Conservation (phyloP, 306 rosid genomes). For the Abrus precatorius region DNA sequence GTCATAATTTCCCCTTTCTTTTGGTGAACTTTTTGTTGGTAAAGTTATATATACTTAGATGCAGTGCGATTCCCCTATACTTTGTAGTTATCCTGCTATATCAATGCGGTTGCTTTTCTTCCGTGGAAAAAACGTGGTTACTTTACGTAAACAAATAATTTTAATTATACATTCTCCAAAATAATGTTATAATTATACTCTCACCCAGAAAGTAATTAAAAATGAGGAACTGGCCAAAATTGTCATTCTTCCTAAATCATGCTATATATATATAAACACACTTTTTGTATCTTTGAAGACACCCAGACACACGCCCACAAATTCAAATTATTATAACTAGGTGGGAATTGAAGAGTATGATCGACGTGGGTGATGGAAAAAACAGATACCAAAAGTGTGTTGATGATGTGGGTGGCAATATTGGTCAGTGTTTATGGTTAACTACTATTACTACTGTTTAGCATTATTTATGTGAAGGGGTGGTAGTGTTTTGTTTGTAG, state of each 20-base stretch:
- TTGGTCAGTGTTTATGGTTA: conserved; percentile 24
- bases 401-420: conserved; percentile 44
- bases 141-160: conserved; percentile 47
- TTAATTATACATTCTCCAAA: conserved; percentile 27
- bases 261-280: background rate
- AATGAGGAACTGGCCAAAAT: background rate
- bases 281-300: background rate
- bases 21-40: conserved; percentile 37
- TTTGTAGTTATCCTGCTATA: conserved; percentile 27
- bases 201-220: background rate
- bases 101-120: conserved; percentile 41
- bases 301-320: background rate
- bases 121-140: conserved; percentile 38
- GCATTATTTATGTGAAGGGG: conserved; percentile 7
- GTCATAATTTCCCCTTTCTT: conserved; percentile 40
- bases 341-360: background rate
- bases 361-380: background rate
- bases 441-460: background rate
- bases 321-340: background rate
- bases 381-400: conserved; percentile 40
- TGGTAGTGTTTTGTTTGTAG: conserved; percentile 3
- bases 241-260: background rate
- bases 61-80: conserved; percentile 37
- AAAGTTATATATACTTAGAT: conserved; percentile 32
- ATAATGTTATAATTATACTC: conserved; percentile 18